Evolutionary conservation across 129 eudicot genomes (phyloP).

Genomic region (Chrysanthemum seticuspe): DNA sequence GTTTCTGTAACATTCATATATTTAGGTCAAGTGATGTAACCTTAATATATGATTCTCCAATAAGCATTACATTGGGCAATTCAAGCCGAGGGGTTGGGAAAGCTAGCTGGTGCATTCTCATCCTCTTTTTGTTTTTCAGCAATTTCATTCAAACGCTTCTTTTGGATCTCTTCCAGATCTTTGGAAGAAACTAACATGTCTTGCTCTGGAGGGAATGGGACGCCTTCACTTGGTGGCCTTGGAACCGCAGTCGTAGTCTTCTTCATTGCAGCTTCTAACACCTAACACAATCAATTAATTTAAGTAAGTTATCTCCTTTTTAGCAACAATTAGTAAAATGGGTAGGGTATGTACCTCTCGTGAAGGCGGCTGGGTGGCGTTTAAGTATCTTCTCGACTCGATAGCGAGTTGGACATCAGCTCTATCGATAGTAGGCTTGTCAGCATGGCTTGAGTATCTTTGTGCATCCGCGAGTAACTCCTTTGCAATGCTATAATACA

Average conservation of each 20-base stretch:
- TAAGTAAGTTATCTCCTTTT: neutral
- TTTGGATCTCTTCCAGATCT: slow-evolving; percentile 1
- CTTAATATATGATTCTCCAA: neutral
- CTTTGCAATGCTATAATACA: slow-evolving; percentile 61
- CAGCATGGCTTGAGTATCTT: slow-evolving; percentile 73
- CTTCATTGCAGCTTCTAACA: slow-evolving; percentile 14
- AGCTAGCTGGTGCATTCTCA: neutral
- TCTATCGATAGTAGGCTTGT: slow-evolving; percentile 56
- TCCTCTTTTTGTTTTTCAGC: slow-evolving; percentile 19
- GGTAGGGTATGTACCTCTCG: slow-evolving; percentile 1
- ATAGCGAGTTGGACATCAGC: slow-evolving; percentile 74
- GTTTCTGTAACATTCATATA: neutral
- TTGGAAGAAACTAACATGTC: slow-evolving; percentile 16
- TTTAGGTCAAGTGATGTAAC: too few species aligned
- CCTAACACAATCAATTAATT: neutral
- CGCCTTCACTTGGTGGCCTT: slow-evolving; percentile 9
- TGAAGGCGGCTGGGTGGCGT: slow-evolving; percentile 17
- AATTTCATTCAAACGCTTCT: neutral
- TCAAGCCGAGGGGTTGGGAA: neutral
- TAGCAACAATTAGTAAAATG: neutral
- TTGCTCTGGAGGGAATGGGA: slow-evolving; percentile 10
- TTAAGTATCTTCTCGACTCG: slow-evolving; percentile 44
- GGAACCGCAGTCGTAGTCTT: neutral
- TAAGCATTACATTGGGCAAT: neutral
- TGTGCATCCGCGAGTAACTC: slow-evolving; percentile 74